These are phyloP conservation scores for Choanephora cucurbitarum DNA, from an alignment of 371 early-diverging fungal species.

Conservation along the genomic window DNA sequence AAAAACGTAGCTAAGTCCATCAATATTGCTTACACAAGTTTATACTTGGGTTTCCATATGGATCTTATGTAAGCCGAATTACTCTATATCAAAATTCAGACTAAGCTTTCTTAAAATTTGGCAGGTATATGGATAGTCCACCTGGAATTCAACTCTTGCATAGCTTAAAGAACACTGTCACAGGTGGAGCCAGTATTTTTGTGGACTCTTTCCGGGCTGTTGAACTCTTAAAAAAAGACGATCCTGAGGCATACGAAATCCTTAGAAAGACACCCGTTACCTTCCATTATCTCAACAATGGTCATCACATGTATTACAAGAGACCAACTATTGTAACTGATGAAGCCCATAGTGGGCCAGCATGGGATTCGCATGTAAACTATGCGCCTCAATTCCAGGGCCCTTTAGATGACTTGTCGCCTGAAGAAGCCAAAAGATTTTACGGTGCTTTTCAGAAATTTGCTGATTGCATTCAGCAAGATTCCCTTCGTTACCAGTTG, in stretches of 20 bases:
- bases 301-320: slow-evolving; percentile 71
- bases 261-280: slow-evolving; percentile 68
- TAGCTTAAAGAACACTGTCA: slow-evolving; percentile 75
- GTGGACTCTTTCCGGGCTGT: slow-evolving; percentile 79
- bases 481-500: slow-evolving; percentile 59
- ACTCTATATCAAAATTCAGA: background rate
- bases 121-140: slow-evolving; percentile 71
- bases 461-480: slow-evolving; percentile 61
- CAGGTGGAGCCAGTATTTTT: slow-evolving; percentile 81
- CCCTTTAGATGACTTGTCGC: slow-evolving; percentile 60
- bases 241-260: slow-evolving; percentile 66
- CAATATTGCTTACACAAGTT: slow-evolving; percentile 88
- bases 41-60: slow-evolving; percentile 89
- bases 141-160: slow-evolving; percentile 88
- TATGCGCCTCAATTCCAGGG: slow-evolving; percentile 94
- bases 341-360: slow-evolving; percentile 36
- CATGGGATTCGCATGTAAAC: slow-evolving; percentile 65
- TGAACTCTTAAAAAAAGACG: slow-evolving; percentile 49
- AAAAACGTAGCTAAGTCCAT: slow-evolving; percentile 75
- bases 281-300: slow-evolving; percentile 83
- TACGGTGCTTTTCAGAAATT: slow-evolving; percentile 75
- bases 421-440: slow-evolving; percentile 53
- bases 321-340: slow-evolving; percentile 72
- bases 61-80: slow-evolving; percentile 76
- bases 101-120: background rate